These are phyloP conservation scores for Claviceps purpurea DNA, from an alignment of 2,329 filamentous ascomycete species.

Conservation along the genomic window DNA sequence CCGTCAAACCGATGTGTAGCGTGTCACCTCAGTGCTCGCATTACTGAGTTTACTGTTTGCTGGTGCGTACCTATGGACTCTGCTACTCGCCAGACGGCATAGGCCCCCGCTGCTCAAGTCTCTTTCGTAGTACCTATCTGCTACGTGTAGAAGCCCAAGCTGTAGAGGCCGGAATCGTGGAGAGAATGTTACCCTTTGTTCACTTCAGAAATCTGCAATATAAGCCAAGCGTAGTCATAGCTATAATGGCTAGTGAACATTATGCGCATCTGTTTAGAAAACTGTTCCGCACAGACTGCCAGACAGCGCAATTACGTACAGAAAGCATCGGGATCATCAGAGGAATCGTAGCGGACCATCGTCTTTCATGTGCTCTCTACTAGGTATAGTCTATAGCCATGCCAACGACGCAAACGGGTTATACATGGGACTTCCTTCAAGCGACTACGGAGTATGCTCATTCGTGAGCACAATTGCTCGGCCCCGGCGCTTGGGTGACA, in stretches of 20 bases:
- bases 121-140: no score
- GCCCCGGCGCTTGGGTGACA: no score
- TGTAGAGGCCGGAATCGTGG: no score
- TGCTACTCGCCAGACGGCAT: background rate
- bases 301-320: background rate
- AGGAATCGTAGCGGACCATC: background rate
- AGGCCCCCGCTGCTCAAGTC: background rate
- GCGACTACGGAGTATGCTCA: background rate
- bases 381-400: background rate
- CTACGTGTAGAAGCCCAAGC: no score
- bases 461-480: background rate
- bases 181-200: constrained; percentile 11
- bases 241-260: background rate
- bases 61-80: background rate
- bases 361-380: background rate
- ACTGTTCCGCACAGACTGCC: background rate
- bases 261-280: background rate
- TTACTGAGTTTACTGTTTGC: background rate
- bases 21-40: background rate
- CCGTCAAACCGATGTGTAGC: no score
- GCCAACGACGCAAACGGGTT: background rate
- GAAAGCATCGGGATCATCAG: background rate
- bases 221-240: background rate
- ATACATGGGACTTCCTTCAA: background rate
- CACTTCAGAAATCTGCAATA: constrained; percentile 11